phyloP scores from a whole-genome alignment of 2,329 filamentous ascomycete genomes.

The Trichoderma afroharzianum region DNA sequence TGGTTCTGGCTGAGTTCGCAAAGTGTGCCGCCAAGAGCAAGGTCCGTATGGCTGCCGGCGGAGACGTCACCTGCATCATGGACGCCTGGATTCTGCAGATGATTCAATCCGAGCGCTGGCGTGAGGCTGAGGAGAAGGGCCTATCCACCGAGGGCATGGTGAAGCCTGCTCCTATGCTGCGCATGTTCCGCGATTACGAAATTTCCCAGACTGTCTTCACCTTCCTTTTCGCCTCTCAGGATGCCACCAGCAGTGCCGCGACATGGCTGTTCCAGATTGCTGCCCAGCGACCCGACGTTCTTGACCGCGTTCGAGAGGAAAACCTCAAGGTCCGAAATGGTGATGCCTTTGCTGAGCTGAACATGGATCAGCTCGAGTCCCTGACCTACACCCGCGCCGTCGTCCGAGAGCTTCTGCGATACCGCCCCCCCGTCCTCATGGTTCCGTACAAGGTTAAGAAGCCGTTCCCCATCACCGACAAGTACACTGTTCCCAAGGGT shows the following conservation, averaged over 20 bases:
- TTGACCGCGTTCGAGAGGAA: conserved; percentile 88
- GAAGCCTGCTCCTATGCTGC: conserved; percentile 79
- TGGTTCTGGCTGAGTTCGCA: conserved; percentile 84
- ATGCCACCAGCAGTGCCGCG: conserved; percentile 88
- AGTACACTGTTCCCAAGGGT: conserved; percentile 90
- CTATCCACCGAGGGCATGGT: conserved; percentile 63
- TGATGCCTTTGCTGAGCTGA: conserved; percentile 65
- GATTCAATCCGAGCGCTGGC: conserved; percentile 79
- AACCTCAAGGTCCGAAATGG: conserved; percentile 75
- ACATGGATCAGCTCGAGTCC: conserved; percentile 82
- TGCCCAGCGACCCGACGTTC: conserved; percentile 87
- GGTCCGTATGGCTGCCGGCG: conserved; percentile 84
- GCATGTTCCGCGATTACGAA: conserved; percentile 85
- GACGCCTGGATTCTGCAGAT: conserved; percentile 91
- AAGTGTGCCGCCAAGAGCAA: conserved; percentile 93
- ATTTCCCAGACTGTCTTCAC: conserved; percentile 93
- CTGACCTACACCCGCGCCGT: conserved; percentile 89
- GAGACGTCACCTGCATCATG: conserved; percentile 86
- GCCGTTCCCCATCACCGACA: conserved; percentile 81
- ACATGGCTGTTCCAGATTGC: conserved; percentile 96
- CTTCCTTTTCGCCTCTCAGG: conserved; percentile 95
- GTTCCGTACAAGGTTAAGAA: conserved; percentile 95
- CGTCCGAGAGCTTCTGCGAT: conserved; percentile 86
- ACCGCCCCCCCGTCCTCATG: conserved; percentile 95
- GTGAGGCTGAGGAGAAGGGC: conserved; percentile 71